These are phyloP conservation scores for Podila epicladia DNA, from an alignment of 192 early-diverging fungal species.

Conservation along the genomic window DNA sequence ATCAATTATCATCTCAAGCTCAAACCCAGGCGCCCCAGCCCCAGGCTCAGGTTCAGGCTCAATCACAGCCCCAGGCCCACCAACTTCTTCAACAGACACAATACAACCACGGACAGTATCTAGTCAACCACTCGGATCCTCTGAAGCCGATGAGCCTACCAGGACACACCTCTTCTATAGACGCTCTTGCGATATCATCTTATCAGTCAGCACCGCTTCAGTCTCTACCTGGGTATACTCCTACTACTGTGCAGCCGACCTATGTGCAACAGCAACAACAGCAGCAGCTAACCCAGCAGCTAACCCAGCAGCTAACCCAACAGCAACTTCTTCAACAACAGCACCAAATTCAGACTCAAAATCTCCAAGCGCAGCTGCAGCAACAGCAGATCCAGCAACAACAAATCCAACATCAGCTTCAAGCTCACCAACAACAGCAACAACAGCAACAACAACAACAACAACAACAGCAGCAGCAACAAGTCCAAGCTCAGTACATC, in stretches of 20 bases:
- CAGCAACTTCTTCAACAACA: conserved; percentile 23
- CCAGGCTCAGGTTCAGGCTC: background rate
- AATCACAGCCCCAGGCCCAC: background rate
- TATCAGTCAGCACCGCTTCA: conserved; percentile 3
- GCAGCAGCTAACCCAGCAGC: conserved; percentile 8
- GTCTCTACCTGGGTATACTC: background rate
- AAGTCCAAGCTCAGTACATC: background rate
- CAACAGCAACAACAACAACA: conserved; percentile 15
- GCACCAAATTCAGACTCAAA: conserved; percentile 1
- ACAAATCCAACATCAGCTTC: conserved; percentile 22
- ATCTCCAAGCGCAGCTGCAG: conserved; percentile 3
- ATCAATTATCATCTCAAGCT: background rate
- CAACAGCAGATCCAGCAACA: conserved; percentile 18
- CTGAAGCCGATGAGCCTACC: conserved; percentile 24
- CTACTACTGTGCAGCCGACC: background rate
- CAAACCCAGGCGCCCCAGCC: background rate
- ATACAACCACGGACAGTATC: conserved; percentile 32
- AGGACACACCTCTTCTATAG: conserved; percentile 3
- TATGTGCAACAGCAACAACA: conserved; percentile 15
- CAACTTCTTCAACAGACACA: conserved; percentile 3
- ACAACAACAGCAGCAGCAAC: conserved; percentile 1
- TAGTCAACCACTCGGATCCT: conserved; percentile 14
- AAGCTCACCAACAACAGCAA: conserved; percentile 15
- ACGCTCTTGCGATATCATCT: background rate
- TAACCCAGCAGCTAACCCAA: conserved; percentile 6